phyloP scores from a whole-genome alignment of 192 early-diverging fungal species.

The Rhizophlyctis rosea region DNA sequence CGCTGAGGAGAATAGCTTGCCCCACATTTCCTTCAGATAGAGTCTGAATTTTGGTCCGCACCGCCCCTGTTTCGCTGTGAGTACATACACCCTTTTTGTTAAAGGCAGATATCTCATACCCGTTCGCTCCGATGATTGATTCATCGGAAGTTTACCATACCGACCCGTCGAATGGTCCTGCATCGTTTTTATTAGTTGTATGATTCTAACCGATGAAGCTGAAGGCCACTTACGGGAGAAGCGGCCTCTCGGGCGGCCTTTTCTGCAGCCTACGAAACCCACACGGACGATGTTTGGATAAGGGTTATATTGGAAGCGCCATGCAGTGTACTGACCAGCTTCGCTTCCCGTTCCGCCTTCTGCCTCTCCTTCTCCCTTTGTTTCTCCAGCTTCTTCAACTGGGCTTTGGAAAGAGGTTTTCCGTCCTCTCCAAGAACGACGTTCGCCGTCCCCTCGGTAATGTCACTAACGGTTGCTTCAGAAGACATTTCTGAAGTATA shows the following conservation, averaged over 20 bases:
- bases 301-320: background rate
- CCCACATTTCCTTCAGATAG: constrained; percentile 63
- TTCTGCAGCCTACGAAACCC: constrained; percentile 55
- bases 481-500: background rate
- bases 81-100: too few relatives aligned
- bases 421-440: constrained; percentile 70
- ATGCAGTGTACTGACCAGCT: too few relatives aligned
- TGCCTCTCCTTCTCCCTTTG: constrained; percentile 80
- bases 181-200: too few relatives aligned
- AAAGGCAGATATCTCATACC: too few relatives aligned
- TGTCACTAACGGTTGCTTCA: constrained; percentile 2
- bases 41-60: constrained; percentile 63
- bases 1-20: constrained; percentile 79
- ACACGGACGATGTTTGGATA: background rate
- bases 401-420: constrained; percentile 86
- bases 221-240: constrained; percentile 43
- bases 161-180: constrained; percentile 76
- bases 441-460: constrained; percentile 24
- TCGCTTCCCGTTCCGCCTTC: constrained; percentile 54
- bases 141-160: constrained; percentile 86
- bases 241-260: constrained; percentile 63
- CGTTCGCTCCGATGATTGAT: constrained; percentile 77
- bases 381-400: constrained; percentile 91
- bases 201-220: background rate
- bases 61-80: constrained; percentile 39